phyloP scores from a whole-genome alignment of 768 basidiomycete genomes.

The Serendipita sp. region DNA sequence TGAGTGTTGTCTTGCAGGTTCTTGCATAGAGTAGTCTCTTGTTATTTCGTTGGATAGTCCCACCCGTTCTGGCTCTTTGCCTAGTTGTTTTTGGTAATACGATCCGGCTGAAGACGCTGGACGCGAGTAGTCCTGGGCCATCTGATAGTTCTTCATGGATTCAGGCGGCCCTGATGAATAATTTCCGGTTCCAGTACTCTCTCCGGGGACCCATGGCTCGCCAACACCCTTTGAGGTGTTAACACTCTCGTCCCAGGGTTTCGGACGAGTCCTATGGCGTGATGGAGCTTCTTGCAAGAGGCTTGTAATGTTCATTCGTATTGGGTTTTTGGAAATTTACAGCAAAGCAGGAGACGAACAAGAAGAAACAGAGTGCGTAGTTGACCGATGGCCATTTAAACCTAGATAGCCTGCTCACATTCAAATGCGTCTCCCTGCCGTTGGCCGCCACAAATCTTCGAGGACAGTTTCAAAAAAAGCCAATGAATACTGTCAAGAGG shows the following conservation, averaged over 20 bases:
- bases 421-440: no score
- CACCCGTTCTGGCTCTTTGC: neutral
- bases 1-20: no score
- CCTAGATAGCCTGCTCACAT: no score
- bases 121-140: neutral
- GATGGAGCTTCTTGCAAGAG: slow-evolving; percentile 4
- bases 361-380: no score
- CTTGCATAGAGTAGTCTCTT: neutral
- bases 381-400: no score
- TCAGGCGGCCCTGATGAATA: neutral
- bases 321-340: neutral
- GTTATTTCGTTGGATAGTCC: neutral
- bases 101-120: neutral
- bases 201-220: neutral
- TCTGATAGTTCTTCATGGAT: neutral
- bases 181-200: neutral
- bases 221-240: neutral
- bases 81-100: neutral
- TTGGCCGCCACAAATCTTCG: neutral
- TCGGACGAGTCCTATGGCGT: neutral
- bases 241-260: neutral
- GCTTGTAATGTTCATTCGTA: slow-evolving; percentile 1
- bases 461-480: neutral
- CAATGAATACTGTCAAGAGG: no score
- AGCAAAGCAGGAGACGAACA: no score